Evolutionary conservation across 768 basidiomycete species (phyloP).

Genomic region (Pulveroboletus sp.): DNA sequence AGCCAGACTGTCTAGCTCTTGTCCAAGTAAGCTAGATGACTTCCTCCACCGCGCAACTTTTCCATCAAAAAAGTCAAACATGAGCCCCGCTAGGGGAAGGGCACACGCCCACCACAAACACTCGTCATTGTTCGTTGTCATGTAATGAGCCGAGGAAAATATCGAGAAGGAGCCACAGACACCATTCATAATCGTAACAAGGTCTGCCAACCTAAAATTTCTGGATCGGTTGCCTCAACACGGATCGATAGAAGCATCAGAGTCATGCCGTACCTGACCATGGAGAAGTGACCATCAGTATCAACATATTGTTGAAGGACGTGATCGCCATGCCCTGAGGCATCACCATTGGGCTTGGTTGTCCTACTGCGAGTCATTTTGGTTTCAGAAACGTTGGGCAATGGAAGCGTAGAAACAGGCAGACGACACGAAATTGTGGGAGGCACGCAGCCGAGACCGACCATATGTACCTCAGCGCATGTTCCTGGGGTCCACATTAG

Average conservation of each 20-base stretch:
- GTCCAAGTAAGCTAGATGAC: constrained; percentile 91
- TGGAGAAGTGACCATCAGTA: constrained; percentile 92
- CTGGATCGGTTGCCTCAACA: constrained; percentile 38
- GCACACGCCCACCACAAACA: constrained; percentile 84
- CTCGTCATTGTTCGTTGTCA: constrained; percentile 70
- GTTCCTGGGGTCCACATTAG: constrained; percentile 13
- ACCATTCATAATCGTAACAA: constrained; percentile 98
- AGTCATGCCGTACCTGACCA: constrained; percentile 68
- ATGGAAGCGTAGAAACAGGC: constrained; percentile 7
- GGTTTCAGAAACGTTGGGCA: background rate
- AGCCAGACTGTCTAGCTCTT: constrained; percentile 95
- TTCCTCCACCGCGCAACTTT: constrained; percentile 98
- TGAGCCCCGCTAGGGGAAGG: constrained; percentile 87
- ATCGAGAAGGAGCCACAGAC: constrained; percentile 96
- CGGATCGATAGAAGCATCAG: constrained; percentile 10
- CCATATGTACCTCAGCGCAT: constrained; percentile 1
- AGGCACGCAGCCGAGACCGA: constrained; percentile 5
- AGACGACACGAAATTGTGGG: constrained; percentile 30
- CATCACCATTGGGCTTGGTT: constrained; percentile 18
- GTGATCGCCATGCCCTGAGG: constrained; percentile 15
- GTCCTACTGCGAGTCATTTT: constrained; percentile 30
- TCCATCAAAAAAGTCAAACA: constrained; percentile 97
- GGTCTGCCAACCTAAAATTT: constrained; percentile 96
- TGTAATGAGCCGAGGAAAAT: constrained; percentile 88
- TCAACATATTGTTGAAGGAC: constrained; percentile 80